Percentiles rank a stretch among this genome's conserved stretches.
These are phyloP conservation scores for Termitomyces sp. DNA, from an alignment of 768 basidiomycete species.

Conservation along the genomic window DNA sequence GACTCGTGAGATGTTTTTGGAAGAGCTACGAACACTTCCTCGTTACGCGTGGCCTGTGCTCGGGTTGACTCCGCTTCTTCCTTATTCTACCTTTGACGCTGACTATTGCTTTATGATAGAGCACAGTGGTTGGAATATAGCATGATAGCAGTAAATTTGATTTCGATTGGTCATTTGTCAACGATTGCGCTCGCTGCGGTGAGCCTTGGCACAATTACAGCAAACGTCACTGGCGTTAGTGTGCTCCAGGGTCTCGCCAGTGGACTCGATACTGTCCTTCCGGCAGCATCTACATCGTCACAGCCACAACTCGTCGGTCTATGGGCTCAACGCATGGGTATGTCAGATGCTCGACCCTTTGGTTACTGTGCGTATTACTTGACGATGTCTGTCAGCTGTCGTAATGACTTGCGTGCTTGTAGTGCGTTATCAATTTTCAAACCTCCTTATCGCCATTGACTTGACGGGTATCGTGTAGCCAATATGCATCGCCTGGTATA, in stretches of 20 bases:
- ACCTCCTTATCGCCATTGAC: neutral
- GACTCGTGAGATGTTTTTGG: slow-evolving; percentile 7
- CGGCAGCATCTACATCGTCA: slow-evolving; percentile 69
- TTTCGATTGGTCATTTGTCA: slow-evolving; percentile 73
- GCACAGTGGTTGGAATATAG: slow-evolving; percentile 58
- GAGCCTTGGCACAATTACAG: slow-evolving; percentile 44
- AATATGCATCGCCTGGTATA: neutral
- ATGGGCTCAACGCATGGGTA: slow-evolving; percentile 64
- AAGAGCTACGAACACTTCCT: slow-evolving; percentile 9
- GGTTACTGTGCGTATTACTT: neutral
- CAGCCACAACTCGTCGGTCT: slow-evolving; percentile 30
- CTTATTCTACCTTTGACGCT: neutral
- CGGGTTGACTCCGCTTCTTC: neutral
- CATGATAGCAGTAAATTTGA: slow-evolving; percentile 55
- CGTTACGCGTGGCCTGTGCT: slow-evolving; percentile 8
- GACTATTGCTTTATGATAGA: neutral
- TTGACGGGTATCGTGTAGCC: too few relatives aligned
- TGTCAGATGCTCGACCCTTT: slow-evolving; percentile 7
- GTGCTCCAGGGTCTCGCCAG: slow-evolving; percentile 56
- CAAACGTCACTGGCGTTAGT: slow-evolving; percentile 22
- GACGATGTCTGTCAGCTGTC: neutral
- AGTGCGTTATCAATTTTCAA: neutral
- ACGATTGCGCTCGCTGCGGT: slow-evolving; percentile 65
- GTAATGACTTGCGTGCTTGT: neutral
- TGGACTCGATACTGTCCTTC: slow-evolving; percentile 68